Evolutionary conservation across 805 yeast genomes (phyloP).

Genomic region (Zygosaccharomyces pseudorouxii): DNA sequence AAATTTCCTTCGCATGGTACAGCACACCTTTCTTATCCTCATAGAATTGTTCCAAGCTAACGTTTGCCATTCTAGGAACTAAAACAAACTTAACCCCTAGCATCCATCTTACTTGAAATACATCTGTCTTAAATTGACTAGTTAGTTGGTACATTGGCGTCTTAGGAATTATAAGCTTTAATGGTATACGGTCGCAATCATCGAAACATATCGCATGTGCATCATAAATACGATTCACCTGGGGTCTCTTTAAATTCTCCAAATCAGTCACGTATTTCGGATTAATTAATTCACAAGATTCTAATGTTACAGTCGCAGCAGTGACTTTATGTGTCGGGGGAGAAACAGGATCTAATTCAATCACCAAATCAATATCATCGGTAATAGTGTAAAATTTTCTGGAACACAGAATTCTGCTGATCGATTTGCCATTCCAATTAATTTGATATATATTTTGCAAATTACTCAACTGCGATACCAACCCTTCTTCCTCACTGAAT

Average conservation of each 20-base stretch:
- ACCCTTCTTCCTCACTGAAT: conserved; percentile 1
- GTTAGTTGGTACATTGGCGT: conserved; percentile 36
- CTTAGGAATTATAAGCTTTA: conserved; percentile 31
- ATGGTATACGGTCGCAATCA: conserved; percentile 24
- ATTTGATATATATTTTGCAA: conserved; percentile 39
- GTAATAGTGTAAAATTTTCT: conserved; percentile 42
- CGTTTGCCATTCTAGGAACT: conserved; percentile 18
- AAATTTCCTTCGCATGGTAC: conserved; percentile 31
- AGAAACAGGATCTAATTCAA: conserved; percentile 32
- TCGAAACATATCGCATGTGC: conserved; percentile 34
- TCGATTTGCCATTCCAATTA: conserved; percentile 38
- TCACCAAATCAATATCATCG: conserved; percentile 41
- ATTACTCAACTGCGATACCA: conserved; percentile 26
- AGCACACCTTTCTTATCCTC: conserved; percentile 38
- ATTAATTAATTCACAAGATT: conserved; percentile 36
- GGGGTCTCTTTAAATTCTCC: conserved; percentile 15
- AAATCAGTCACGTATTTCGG: conserved; percentile 25
- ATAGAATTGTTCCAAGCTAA: conserved; percentile 28
- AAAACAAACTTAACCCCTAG: conserved; percentile 37
- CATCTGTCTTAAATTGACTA: conserved; percentile 39
- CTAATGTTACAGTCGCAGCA: conserved; percentile 36
- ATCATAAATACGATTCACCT: conserved; percentile 26
- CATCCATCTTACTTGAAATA: conserved; percentile 40
- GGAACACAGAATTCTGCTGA: conserved; percentile 40
- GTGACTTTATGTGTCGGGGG: conserved; percentile 35